Conservation (phyloP, 2,329 filamentous ascomycete genomes). For the Fusarium dlaminii region DNA sequence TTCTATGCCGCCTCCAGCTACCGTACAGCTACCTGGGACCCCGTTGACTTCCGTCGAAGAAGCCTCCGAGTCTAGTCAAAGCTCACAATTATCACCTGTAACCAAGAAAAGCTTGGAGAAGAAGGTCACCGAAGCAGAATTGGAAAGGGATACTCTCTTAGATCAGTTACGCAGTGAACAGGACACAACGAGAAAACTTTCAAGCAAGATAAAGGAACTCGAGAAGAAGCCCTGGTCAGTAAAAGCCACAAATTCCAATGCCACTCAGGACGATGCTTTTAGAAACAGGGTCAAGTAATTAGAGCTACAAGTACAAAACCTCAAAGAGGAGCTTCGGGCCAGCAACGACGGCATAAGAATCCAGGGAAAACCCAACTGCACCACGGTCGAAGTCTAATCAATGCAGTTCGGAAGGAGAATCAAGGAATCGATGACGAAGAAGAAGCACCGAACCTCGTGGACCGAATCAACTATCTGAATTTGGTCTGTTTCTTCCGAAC, state of each 20-base stretch:
- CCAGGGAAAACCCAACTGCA: neutral
- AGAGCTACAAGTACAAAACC: neutral
- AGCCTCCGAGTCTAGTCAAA: neutral
- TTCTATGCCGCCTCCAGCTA: neutral
- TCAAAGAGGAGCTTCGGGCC: neutral
- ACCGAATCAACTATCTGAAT: slow-evolving; percentile 33
- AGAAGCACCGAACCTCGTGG: neutral
- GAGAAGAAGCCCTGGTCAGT: neutral
- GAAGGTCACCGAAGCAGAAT: neutral
- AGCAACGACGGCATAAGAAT: neutral
- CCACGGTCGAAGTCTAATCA: slow-evolving; percentile 3
- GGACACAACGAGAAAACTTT: neutral
- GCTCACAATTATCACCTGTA: neutral
- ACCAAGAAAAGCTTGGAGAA: neutral
- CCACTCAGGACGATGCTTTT: neutral
- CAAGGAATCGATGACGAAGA: neutral
- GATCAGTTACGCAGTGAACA: neutral
- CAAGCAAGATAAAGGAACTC: neutral
- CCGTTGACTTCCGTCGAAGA: neutral
- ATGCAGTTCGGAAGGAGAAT: neutral
- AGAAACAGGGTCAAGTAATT: neutral
- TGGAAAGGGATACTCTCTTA: neutral
- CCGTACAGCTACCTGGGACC: neutral
- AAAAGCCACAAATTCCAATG: neutral
- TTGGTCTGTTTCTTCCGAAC: slow-evolving; percentile 23